Base-by-base conservation (phyloP, 371 early-diverging fungal genomes). In the Mortierella polycephala region DNA sequence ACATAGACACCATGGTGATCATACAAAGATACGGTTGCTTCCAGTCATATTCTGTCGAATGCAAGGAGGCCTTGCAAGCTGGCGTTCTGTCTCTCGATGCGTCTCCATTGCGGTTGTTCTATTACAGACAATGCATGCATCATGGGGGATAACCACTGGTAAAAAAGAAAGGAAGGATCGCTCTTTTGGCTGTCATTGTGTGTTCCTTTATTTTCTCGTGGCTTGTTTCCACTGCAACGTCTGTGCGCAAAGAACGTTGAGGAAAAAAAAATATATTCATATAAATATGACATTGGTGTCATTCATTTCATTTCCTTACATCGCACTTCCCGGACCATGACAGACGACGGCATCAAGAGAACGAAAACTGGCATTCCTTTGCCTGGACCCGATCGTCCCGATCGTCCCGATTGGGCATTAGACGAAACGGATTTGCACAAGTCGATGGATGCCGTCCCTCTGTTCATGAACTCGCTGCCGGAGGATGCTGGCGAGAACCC, bases 381-480 rank as follows among this genome's bases (percentile, higher is more conserved):
- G 16, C 77, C 71, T 14, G 77, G 77, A 41, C 77, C 77, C 5
- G 69, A 76, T 18, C 64, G 49, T 30, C 71, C 58, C n/a, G 18
- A 21, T 8, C 67, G 77, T 7, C 77, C 77, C 9, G 72, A 71
- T 4, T 74, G 71, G 74, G 81, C 74, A 5, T 42, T 74, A 45
- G 58, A 66, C 65, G 69, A 67, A 37, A 83, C 84, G 1, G 85
- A 87, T 50, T 74, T 88, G 46, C 87, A 89, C 20, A 80, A 86
- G 57, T 89, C 91, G 39, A 79, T 95, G 69, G 81, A 92, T 56
- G 84, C 87, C 50, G 86, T 96, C 40, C 99, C 99, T 3, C 83
- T 99, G 56, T 99, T 99, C 84, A 99, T 99, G 99, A 87, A 77
- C 30, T 68, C 85, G 11, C 73, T 96, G 46, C 92, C 93, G 2